These are phyloP conservation scores for Hyaloperonospora brassicae DNA, from an alignment of 352 stramenopile genomes.

Conservation along the genomic window DNA sequence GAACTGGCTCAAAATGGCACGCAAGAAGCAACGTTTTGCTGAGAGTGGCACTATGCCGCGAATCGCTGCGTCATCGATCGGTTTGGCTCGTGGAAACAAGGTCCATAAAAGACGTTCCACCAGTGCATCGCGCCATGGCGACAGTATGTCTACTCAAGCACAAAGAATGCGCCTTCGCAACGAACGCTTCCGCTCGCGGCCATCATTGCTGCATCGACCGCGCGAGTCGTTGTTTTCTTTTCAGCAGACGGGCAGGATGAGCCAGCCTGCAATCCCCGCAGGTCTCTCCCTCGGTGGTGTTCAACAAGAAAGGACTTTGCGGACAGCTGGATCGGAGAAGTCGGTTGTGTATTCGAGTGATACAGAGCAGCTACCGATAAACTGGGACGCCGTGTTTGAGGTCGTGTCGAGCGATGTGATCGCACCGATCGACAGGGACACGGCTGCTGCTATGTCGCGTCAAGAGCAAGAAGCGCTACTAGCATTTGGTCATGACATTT, in stretches of 20 bases:
- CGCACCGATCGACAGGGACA: neutral
- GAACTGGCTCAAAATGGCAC: conserved; percentile 38
- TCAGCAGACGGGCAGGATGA: neutral
- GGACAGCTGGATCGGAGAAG: conserved; percentile 1
- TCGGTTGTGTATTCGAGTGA: conserved; percentile 4
- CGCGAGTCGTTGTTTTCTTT: conserved; percentile 9
- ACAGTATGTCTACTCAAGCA: conserved; percentile 33
- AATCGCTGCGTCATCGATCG: neutral
- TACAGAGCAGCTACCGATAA: conserved; percentile 7
- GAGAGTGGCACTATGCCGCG: neutral
- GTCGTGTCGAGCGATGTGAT: conserved; percentile 10
- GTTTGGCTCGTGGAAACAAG: conserved; percentile 1
- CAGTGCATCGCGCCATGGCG: conserved; percentile 19
- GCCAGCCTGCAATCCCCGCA: conserved; percentile 9
- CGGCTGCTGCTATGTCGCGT: conserved; percentile 8
- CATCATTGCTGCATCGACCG: conserved; percentile 6
- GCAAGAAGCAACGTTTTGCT: conserved; percentile 24
- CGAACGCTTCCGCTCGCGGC: conserved; percentile 25
- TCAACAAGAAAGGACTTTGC: conserved; percentile 9
- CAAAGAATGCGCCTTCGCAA: conserved; percentile 44
- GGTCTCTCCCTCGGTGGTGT: conserved; percentile 14
- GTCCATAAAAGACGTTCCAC: conserved; percentile 6
- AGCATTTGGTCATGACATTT: conserved; percentile 21
- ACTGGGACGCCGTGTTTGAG: conserved; percentile 30
- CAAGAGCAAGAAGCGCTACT: conserved; percentile 11